Evolutionary conservation across 306 rosid genomes (phyloP).

Genomic region (Vicia faba): DNA sequence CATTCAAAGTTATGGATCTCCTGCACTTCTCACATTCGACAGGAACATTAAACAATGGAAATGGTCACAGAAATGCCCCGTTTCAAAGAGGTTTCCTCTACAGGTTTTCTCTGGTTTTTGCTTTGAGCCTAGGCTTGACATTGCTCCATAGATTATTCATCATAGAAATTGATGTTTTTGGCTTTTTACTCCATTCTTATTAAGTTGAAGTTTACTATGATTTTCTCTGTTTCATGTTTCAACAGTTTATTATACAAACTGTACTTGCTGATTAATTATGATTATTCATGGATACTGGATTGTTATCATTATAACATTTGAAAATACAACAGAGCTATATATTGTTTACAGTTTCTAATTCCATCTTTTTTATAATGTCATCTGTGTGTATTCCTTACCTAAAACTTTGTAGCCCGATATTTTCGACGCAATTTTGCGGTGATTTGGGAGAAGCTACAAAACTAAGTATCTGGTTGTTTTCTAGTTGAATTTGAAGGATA

Average conservation of each 20-base stretch:
- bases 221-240: slow-evolving; percentile 33
- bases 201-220: slow-evolving; percentile 40
- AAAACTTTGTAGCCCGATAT: no score
- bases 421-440: no score
- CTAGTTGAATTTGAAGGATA: no score
- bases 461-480: no score
- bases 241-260: slow-evolving; percentile 47
- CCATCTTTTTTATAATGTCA: background rate
- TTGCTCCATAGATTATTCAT: slow-evolving; percentile 60
- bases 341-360: background rate
- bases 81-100: slow-evolving; percentile 80
- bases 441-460: no score
- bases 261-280: slow-evolving; percentile 59
- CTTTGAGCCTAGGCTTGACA: slow-evolving; percentile 92
- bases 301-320: slow-evolving; percentile 51
- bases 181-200: slow-evolving; percentile 38
- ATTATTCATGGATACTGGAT: slow-evolving; percentile 58
- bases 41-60: slow-evolving; percentile 74
- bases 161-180: slow-evolving; percentile 36
- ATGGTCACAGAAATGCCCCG: slow-evolving; percentile 96
- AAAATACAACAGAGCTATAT: slow-evolving; percentile 42
- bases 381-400: background rate
- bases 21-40: slow-evolving; percentile 79
- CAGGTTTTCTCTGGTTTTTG: slow-evolving; percentile 95
- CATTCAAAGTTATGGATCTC: slow-evolving; percentile 94